These are phyloP conservation scores for Arachis stenosperma DNA, from an alignment of 306 rosid species.

Conservation along the genomic window DNA sequence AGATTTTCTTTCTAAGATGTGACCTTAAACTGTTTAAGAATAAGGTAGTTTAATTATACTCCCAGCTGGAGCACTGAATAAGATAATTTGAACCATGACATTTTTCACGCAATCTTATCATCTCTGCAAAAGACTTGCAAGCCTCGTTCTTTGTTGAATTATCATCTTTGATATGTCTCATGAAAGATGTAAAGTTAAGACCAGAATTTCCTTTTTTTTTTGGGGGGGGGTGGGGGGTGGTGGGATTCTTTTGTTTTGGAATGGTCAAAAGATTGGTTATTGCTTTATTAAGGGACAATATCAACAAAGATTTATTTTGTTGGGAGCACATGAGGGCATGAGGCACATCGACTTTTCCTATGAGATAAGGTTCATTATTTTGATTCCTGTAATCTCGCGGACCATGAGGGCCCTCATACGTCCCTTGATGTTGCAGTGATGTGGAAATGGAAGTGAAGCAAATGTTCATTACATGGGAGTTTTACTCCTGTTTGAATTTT, in stretches of 20 bases:
- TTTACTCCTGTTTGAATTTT: background rate
- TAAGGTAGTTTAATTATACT: background rate
- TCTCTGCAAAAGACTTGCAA: background rate
- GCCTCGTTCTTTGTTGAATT: background rate
- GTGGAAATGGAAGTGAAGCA: conserved; percentile 4
- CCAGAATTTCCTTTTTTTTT: no score
- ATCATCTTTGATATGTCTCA: background rate
- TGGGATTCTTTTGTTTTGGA: background rate
- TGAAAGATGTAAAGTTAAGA: conserved; percentile 8
- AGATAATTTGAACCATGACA: background rate
- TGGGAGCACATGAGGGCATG: conserved; percentile 24
- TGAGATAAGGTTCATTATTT: conserved; percentile 23
- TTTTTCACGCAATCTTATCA: background rate
- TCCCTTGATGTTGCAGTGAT: conserved; percentile 27
- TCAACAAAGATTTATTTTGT: conserved; percentile 4
- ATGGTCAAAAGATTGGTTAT: conserved; percentile 20
- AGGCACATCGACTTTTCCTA: conserved; percentile 30
- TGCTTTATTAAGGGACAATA: conserved; percentile 24
- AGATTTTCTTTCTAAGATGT: background rate
- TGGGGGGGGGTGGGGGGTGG: no score
- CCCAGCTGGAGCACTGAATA: background rate
- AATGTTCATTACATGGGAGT: conserved; percentile 1
- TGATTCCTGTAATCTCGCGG: conserved; percentile 25
- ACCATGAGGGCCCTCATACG: conserved; percentile 28
- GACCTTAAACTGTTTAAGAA: background rate